These are phyloP conservation scores for Hypoxylon sp. DNA, from an alignment of 2,329 filamentous ascomycete species.

Conservation along the genomic window DNA sequence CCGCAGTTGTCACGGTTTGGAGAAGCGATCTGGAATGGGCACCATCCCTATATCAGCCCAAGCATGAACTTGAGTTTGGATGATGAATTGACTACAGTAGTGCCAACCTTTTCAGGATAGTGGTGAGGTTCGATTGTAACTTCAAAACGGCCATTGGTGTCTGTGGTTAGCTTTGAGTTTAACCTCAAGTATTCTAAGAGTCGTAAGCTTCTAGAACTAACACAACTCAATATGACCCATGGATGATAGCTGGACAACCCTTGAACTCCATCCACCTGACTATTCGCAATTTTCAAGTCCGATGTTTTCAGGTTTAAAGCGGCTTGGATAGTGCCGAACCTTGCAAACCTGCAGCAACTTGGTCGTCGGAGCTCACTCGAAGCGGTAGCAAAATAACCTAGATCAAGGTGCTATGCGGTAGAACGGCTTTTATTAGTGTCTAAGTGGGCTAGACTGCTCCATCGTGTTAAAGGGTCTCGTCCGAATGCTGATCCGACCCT, in stretches of 20 bases:
- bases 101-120: slow-evolving; percentile 17
- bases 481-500: slow-evolving; percentile 42
- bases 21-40: neutral
- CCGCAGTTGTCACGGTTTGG: neutral
- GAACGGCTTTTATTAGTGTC: slow-evolving; percentile 43
- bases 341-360: slow-evolving; percentile 23
- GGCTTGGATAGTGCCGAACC: slow-evolving; percentile 38
- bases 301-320: slow-evolving; percentile 22
- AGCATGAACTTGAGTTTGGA: slow-evolving; percentile 18
- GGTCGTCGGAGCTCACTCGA: slow-evolving; percentile 35
- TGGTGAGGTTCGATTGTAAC: slow-evolving; percentile 8
- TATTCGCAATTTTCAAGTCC: slow-evolving; percentile 18
- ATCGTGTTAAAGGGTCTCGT: slow-evolving; percentile 37
- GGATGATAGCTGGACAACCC: slow-evolving; percentile 13
- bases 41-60: slow-evolving; percentile 7
- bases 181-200: slow-evolving; percentile 19
- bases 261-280: slow-evolving; percentile 29
- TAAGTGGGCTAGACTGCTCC: slow-evolving; percentile 39
- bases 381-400: slow-evolving; percentile 31
- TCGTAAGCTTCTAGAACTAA: slow-evolving; percentile 25
- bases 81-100: slow-evolving; percentile 1
- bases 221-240: slow-evolving; percentile 19
- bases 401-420: slow-evolving; percentile 46
- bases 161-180: slow-evolving; percentile 11
- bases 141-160: slow-evolving; percentile 17